phyloP scores from a whole-genome alignment of 371 early-diverging fungal genomes.

The Funneliformis caledonium region DNA sequence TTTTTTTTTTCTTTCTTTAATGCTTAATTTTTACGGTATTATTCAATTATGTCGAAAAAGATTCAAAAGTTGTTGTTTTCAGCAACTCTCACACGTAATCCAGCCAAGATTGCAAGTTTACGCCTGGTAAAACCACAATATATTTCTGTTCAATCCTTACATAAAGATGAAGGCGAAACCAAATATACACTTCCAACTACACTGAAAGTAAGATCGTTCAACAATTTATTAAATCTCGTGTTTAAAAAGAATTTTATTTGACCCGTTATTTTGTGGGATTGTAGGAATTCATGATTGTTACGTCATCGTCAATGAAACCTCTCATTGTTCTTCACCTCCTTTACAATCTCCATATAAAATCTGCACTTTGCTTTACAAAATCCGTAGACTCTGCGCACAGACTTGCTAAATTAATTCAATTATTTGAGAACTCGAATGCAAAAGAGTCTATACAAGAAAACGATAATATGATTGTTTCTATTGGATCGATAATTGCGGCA shows the following conservation, averaged over 20 bases:
- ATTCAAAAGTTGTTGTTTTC: slow-evolving; percentile 91
- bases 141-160: slow-evolving; percentile 62
- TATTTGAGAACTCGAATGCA: not conserved
- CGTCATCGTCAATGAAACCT: slow-evolving; percentile 71
- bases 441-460: not conserved
- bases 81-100: slow-evolving; percentile 92
- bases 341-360: slow-evolving; percentile 61
- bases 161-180: slow-evolving; percentile 48
- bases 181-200: slow-evolving; percentile 67
- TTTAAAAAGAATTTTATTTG: not conserved
- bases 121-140: slow-evolving; percentile 79
- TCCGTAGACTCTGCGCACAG: slow-evolving; percentile 87
- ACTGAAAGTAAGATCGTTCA: slow-evolving; percentile 51
- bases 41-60: slow-evolving; percentile 39
- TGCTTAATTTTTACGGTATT: not conserved
- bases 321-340: slow-evolving; percentile 79
- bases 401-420: slow-evolving; percentile 66
- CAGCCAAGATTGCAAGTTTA: slow-evolving; percentile 87
- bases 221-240: not conserved
- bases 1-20: too few relatives aligned
- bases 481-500: slow-evolving; percentile 54
- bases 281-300: slow-evolving; percentile 69
- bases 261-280: not conserved
- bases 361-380: slow-evolving; percentile 86
- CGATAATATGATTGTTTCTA: not conserved